Base-by-base conservation (phyloP, 305 asterid species). In the Ilex paraguariensis region DNA sequence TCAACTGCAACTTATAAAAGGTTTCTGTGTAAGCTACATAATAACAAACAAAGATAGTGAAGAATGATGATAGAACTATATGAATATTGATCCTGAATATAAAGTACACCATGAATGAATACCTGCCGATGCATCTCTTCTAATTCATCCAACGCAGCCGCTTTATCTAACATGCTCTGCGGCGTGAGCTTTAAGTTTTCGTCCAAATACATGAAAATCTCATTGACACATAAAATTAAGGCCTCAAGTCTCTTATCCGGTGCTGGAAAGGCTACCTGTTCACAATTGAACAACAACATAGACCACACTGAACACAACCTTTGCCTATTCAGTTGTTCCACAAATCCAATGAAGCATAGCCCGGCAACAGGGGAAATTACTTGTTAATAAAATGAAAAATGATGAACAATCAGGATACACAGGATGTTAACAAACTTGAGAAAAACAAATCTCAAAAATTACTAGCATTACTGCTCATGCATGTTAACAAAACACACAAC, bases 91-190 rank as follows among this genome's bases (percentile, higher is more conserved):
- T 21, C 28, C 28, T 21, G 65, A 36, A 68, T 64, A 63, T 72
- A 61, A 73, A 62, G 7, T 57, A 66, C 54, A 63, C 21, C 56
- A 69, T 11, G 42, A 53, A 57, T 65, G 46, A 65, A 58, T 74
- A 94, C 99, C 99, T 88, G 89, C 82, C 81, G 95, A 74, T 90
- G 82, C 90, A 94, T 88, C 84, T 88, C 99, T 73, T 84, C 89
- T 78, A 88, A 75, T 81, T 94, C 97, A 82, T 94, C 99, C 32
- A 86, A 66, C 46, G 97, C 93, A 60, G 85, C 83, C 66, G 78
- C 90, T 84, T 90, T 94, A 80, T 90, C 99, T 10, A 96, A 90
- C 82, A 94, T 75, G 71, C 88, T 88, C 73, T 90, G 82, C 7
- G 99, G 99, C n/a, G 89, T 81, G 61, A 90, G 91, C 91, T 83